Conservation (phyloP, 371 early-diverging fungal species). For the Paramicrosporidium saccamoebae region DNA sequence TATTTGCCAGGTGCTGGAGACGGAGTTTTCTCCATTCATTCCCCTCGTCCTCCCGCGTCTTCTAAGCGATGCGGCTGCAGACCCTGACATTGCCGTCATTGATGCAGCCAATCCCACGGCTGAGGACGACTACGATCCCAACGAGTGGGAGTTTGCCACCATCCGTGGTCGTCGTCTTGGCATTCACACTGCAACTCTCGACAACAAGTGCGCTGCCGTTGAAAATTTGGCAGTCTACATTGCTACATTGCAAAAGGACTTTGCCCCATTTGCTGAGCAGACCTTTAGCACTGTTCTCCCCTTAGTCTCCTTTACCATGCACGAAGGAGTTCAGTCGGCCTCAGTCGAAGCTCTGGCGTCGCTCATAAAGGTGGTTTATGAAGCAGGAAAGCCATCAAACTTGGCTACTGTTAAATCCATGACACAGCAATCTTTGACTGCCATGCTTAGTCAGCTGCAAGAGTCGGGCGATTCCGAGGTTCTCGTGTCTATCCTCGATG, state of each 20-base stretch:
- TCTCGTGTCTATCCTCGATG: constrained; percentile 27
- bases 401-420: constrained; percentile 1
- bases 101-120: constrained; percentile 43
- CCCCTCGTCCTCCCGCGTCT: constrained; percentile 76
- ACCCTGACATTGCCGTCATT: constrained; percentile 67
- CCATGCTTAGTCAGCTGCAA: constrained; percentile 5
- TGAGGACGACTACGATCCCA: constrained; percentile 42
- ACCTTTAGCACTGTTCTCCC: constrained; percentile 52
- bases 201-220: constrained; percentile 83
- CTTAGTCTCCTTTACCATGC: constrained; percentile 72
- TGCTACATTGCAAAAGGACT: constrained; percentile 51
- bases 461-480: constrained; percentile 29
- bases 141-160: constrained; percentile 78
- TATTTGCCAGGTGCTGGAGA: constrained; percentile 66
- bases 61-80: constrained; percentile 34
- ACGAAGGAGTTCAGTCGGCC: constrained; percentile 71
- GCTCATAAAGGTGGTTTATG: constrained; percentile 16
- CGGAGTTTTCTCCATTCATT: constrained; percentile 69
- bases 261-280: constrained; percentile 39
- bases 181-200: constrained; percentile 66
- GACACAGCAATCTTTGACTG: constrained; percentile 2
- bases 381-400: constrained; percentile 1
- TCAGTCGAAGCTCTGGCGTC: constrained; percentile 47
- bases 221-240: constrained; percentile 88
- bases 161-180: constrained; percentile 66